phyloP scores from a whole-genome alignment of 352 stramenopile genomes.

The Peronospora tabacina region DNA sequence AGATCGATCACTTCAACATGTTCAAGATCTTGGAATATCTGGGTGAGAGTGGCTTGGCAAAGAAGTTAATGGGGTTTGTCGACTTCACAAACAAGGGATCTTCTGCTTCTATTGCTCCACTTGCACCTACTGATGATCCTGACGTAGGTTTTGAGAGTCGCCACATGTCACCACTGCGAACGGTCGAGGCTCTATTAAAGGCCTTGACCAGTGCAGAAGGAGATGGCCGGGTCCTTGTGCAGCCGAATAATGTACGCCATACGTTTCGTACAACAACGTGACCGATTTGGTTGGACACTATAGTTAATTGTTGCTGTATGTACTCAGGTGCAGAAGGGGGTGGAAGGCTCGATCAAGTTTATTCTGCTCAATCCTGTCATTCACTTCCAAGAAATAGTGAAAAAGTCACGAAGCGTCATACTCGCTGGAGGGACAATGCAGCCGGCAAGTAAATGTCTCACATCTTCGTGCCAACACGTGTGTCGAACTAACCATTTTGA shows the following conservation, averaged over 20 bases:
- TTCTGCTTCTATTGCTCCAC: background rate
- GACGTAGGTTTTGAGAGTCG: constrained; percentile 56
- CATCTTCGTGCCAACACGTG: background rate
- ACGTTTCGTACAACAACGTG: background rate
- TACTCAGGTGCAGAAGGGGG: constrained; percentile 34
- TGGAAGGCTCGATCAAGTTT: constrained; percentile 85
- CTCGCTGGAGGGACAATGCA: constrained; percentile 97
- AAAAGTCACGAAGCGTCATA: constrained; percentile 91
- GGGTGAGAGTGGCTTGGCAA: constrained; percentile 61
- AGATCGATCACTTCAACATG: constrained; percentile 85
- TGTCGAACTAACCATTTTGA: constrained; percentile 5
- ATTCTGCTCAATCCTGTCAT: constrained; percentile 92
- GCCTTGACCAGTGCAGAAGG: constrained; percentile 56
- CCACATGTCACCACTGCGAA: constrained; percentile 76
- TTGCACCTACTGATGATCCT: constrained; percentile 9
- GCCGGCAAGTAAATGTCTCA: constrained; percentile 46
- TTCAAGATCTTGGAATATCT: constrained; percentile 87
- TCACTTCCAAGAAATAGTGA: constrained; percentile 93
- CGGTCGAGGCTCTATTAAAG: constrained; percentile 70
- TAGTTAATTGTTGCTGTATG: constrained; percentile 8
- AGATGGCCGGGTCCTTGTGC: constrained; percentile 69
- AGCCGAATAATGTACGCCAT: constrained; percentile 47
- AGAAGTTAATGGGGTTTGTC: constrained; percentile 80
- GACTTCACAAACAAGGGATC: constrained; percentile 29
- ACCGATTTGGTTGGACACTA: background rate